These are phyloP conservation scores for Fraxinus excelsior DNA, from an alignment of 257 asterid genomes.

Conservation along the genomic window DNA sequence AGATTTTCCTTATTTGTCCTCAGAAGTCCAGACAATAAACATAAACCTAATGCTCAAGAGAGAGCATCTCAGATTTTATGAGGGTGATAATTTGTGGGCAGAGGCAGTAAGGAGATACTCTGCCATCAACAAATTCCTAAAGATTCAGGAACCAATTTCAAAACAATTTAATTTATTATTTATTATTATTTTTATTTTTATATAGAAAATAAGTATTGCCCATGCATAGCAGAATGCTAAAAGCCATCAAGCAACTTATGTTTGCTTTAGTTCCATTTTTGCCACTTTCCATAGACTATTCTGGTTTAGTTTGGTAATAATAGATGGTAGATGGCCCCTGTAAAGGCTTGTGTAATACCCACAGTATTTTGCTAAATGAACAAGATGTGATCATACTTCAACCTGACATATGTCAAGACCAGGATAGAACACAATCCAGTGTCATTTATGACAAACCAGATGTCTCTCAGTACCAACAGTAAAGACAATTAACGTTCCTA, in stretches of 20 bases:
- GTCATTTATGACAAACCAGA: conserved; percentile 9
- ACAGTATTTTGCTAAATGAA: not conserved
- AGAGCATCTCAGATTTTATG: not conserved
- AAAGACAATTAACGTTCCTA: not conserved
- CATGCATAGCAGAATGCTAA: not conserved
- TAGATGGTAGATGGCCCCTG: not conserved
- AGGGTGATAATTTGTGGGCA: not conserved
- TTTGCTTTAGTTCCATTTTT: not conserved
- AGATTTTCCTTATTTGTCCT: not conserved
- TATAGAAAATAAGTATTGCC: not conserved
- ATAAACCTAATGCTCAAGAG: conserved; percentile 9
- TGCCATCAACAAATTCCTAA: not conserved
- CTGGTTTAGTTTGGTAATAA: not conserved
- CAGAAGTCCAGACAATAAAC: not conserved
- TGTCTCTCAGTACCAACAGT: not conserved
- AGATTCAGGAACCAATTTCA: conserved; percentile 8
- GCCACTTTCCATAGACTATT: not conserved
- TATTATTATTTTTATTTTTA: not conserved
- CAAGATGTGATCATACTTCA: not conserved
- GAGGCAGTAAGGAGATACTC: not conserved
- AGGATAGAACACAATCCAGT: conserved; percentile 1
- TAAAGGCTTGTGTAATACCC: not conserved
- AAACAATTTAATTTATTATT: too few species aligned
- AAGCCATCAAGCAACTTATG: not conserved
- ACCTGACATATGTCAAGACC: not conserved